phyloP scores from a whole-genome alignment of 192 early-diverging fungal species.

The Dissophora ornata region DNA sequence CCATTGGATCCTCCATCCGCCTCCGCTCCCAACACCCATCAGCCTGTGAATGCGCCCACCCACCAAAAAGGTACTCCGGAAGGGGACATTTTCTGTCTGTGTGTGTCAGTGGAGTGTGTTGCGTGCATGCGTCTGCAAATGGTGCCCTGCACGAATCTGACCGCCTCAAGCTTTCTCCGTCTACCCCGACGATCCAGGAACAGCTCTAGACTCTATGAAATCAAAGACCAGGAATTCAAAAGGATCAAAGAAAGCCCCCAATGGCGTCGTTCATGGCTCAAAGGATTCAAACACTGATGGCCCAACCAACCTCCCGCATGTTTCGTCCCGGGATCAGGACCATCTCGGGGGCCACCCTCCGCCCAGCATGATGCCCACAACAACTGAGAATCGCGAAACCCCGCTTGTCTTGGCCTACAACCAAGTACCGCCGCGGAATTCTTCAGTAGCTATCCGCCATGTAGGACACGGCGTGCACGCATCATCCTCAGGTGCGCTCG shows the following conservation, averaged over 20 bases:
- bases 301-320: neutral
- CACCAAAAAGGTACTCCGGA: neutral
- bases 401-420: too few relatives aligned
- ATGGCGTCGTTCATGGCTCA: neutral
- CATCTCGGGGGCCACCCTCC: neutral
- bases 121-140: too few relatives aligned
- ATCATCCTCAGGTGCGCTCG: neutral
- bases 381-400: too few relatives aligned
- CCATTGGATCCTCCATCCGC: neutral
- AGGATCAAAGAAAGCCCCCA: constrained; percentile 38
- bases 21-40: neutral
- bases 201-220: constrained; percentile 35
- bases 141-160: too few relatives aligned
- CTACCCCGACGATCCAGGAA: neutral
- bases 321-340: neutral
- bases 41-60: neutral
- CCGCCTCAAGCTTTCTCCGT: neutral
- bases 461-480: too few relatives aligned
- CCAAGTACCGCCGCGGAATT: too few relatives aligned
- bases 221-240: constrained; percentile 37
- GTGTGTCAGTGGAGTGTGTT: too few relatives aligned
- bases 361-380: too few relatives aligned
- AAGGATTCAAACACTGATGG: neutral
- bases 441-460: too few relatives aligned
- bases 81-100: neutral